These are phyloP conservation scores for Yamadazyma jaroonii DNA, from an alignment of 1,139 yeast genomes.

Conservation along the genomic window DNA sequence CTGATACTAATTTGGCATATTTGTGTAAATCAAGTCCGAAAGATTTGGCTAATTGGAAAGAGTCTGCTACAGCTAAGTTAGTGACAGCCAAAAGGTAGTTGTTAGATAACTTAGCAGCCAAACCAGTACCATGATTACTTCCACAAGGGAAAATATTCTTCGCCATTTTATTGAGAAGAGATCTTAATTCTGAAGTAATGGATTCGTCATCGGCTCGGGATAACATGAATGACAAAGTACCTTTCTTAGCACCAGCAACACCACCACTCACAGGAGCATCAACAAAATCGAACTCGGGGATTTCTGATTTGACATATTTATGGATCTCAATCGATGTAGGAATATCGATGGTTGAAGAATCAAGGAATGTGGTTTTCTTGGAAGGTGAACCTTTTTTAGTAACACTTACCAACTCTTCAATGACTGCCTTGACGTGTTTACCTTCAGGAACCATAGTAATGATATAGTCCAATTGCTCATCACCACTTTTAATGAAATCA, in stretches of 20 bases:
- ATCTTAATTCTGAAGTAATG: conserved; percentile 24
- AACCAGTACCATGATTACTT: conserved; percentile 49
- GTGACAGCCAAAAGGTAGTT: conserved; percentile 58
- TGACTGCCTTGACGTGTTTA: conserved; percentile 47
- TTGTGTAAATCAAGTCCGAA: conserved; percentile 49
- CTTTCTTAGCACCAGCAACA: conserved; percentile 57
- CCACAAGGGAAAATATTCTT: conserved; percentile 55
- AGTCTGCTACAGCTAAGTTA: conserved; percentile 60
- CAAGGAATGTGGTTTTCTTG: conserved; percentile 33
- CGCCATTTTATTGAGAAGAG: conserved; percentile 49
- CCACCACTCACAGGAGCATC: conserved; percentile 68
- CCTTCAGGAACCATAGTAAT: conserved; percentile 64
- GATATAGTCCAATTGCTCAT: conserved; percentile 38
- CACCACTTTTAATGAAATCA: conserved; percentile 37
- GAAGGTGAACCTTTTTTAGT: conserved; percentile 8
- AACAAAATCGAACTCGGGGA: conserved; percentile 41
- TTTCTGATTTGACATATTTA: conserved; percentile 28
- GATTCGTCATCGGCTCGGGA: conserved; percentile 33
- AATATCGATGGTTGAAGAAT: conserved; percentile 58
- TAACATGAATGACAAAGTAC: conserved; percentile 57
- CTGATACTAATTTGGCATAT: conserved; percentile 53
- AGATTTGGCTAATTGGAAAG: conserved; percentile 56
- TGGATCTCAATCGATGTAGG: conserved; percentile 45
- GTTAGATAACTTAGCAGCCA: conserved; percentile 59
- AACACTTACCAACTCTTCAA: conserved; percentile 33